Base-by-base conservation (phyloP, 805 yeast genomes). In the Teunomyces barrocoloradensis region DNA sequence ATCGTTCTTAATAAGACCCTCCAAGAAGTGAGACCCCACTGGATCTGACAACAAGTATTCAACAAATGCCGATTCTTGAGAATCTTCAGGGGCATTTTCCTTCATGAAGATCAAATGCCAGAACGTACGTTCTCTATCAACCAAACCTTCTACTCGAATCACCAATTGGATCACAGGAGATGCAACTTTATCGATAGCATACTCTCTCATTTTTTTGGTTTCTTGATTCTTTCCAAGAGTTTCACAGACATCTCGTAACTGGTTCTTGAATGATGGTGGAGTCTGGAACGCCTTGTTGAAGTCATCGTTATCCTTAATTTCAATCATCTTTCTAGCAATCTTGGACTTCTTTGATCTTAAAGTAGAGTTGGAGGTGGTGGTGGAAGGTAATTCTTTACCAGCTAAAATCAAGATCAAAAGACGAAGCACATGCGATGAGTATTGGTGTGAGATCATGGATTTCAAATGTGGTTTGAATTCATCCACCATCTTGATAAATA, bases 21-120 rank as follows among this genome's bases (percentile, higher is more conserved):
- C 89, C 23, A 92, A 73, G 71, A 94, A 92, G 66, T 90, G 97
- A 1, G 96, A 86, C 0, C 98, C 99, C n/a, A 91, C 89, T 1
- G 95, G 74, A 60, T 90, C 96, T 6, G 94, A 81, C 32, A 92
- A 68, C 46, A 91, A 73, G 58, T 86, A 87, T 61, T 90, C 96
- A 27, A 91, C 84, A 63, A 87, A 90, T 0, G 94, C 81, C 52
- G 80, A 91, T 57, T 87, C 94, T 48, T 80, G 77, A 0, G 79
- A 44, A 52, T 85, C 82, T 43, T 66, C 74, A 21, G 75, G 82
- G 2, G 73, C 79, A 11, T 71, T 69, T 9, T 76, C 79, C 36
- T 68, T 66, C 38, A 66, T 63, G 68, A 89, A 87, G 0, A 84
- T 71, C 37, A 78, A 63, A 57, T 82, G 83, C 85, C 90, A 86